These are phyloP conservation scores for Lipomyces sp. DNA, from an alignment of 805 yeast genomes.

Conservation along the genomic window DNA sequence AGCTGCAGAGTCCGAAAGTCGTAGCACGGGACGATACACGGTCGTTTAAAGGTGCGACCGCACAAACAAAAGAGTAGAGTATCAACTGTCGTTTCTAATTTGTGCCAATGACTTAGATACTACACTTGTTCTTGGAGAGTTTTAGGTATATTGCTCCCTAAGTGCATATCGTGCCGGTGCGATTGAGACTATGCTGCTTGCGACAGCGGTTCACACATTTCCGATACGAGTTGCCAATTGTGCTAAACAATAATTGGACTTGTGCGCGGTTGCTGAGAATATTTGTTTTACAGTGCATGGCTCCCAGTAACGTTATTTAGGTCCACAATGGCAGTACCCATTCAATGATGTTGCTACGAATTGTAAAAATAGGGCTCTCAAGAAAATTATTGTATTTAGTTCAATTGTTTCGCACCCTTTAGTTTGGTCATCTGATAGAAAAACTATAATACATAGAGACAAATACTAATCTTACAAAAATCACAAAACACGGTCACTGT, in stretches of 20 bases:
- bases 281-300: background rate
- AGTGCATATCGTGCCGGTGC: background rate
- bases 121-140: constrained; percentile 4
- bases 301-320: background rate
- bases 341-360: background rate
- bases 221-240: background rate
- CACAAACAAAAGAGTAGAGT: background rate
- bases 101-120: background rate
- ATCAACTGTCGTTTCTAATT: background rate
- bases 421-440: background rate
- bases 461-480: background rate
- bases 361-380: background rate
- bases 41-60: constrained; percentile 34
- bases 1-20: constrained; percentile 36
- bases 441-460: background rate
- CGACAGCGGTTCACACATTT: background rate
- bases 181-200: background rate
- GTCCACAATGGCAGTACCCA: background rate
- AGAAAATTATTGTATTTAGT: background rate
- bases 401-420: background rate
- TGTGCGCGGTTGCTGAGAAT: background rate
- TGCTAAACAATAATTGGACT: too few species aligned
- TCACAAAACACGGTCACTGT: background rate
- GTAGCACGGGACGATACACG: constrained; percentile 38
- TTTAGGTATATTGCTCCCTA: background rate